These are phyloP conservation scores for Pseudogymnoascus destructans DNA, from an alignment of 2,329 filamentous ascomycete species.

Conservation along the genomic window DNA sequence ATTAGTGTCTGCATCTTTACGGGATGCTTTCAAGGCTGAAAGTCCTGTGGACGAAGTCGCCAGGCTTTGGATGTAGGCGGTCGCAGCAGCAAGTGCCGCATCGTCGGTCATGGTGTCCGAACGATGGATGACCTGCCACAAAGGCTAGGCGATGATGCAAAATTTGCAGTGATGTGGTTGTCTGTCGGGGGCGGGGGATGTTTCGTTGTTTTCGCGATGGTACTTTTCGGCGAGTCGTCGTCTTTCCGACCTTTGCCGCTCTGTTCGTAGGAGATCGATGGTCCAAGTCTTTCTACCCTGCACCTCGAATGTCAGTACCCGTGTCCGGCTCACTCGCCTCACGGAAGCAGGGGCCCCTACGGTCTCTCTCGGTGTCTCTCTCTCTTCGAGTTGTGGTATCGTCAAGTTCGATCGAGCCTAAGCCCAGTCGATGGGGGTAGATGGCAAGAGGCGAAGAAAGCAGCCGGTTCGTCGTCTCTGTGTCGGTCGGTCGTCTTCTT, in stretches of 20 bases:
- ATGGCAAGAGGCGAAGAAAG: not conserved
- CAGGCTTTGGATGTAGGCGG: constrained; percentile 40
- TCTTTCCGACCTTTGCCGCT: not conserved
- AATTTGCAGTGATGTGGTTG: not conserved
- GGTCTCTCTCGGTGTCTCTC: not conserved
- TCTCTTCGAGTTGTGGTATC: not conserved
- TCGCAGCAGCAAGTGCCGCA: constrained; percentile 39
- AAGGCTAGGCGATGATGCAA: constrained; percentile 1
- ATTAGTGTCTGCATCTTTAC: constrained; percentile 16
- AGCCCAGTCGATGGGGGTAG: not conserved
- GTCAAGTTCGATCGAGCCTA: not conserved
- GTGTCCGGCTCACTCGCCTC: not conserved
- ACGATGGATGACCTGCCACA: constrained; percentile 16
- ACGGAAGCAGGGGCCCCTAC: not conserved
- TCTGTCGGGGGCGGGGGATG: not conserved
- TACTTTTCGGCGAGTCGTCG: not conserved
- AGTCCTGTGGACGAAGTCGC: constrained; percentile 31
- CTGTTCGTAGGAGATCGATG: not conserved
- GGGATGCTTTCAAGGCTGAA: constrained; percentile 12
- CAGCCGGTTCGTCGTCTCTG: not conserved
- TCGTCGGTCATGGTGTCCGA: constrained; percentile 31
- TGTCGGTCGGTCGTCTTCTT: not conserved
- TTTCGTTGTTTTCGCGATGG: not conserved
- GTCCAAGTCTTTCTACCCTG: not conserved
- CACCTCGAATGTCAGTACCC: not conserved